A percentile compares a stretch with the other conserved stretches of the same genome.
Conservation (phyloP, 495 filamentous ascomycete species). For the Tuber aestivum region DNA sequence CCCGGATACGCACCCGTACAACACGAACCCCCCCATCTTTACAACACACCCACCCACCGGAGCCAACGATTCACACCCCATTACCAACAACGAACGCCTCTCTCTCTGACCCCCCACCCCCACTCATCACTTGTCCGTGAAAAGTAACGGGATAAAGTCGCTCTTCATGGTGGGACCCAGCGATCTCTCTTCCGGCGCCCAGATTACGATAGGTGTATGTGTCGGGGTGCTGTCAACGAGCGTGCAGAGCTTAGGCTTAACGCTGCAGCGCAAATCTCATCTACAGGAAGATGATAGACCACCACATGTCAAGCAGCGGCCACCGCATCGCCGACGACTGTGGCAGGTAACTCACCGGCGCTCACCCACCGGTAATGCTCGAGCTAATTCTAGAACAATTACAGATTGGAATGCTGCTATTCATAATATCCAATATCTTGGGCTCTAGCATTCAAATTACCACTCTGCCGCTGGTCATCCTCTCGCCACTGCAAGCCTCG, state of each 20-base stretch:
- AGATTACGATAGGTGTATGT: slow-evolving; percentile 85
- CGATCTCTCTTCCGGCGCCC: slow-evolving; percentile 77
- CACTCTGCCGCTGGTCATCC: slow-evolving; percentile 85
- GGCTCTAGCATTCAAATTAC: slow-evolving; percentile 97
- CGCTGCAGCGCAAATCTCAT: slow-evolving; percentile 97
- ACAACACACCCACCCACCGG: slow-evolving; percentile 7
- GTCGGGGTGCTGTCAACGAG: slow-evolving; percentile 90
- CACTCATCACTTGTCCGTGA: not conserved
- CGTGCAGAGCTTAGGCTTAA: slow-evolving; percentile 89
- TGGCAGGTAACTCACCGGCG: slow-evolving; percentile 64
- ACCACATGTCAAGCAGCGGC: slow-evolving; percentile 68
- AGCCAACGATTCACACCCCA: not conserved
- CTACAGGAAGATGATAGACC: slow-evolving; percentile 79
- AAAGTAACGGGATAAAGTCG: slow-evolving; percentile 40
- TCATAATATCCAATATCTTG: slow-evolving; percentile 85
- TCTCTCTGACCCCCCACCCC: not conserved
- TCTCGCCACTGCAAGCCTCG: slow-evolving; percentile 92
- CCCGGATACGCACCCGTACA: not conserved
- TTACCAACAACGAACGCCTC: not conserved
- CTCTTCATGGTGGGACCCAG: slow-evolving; percentile 54
- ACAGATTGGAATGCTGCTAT: slow-evolving; percentile 89
- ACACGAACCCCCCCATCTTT: not conserved
- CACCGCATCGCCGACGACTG: slow-evolving; percentile 81
- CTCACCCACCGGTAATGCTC: not conserved
- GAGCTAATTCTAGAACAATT: not conserved